Evolutionary conservation across 164 flowering plant species (phyloP).

Genomic region (Paratinospora sagittata): DNA sequence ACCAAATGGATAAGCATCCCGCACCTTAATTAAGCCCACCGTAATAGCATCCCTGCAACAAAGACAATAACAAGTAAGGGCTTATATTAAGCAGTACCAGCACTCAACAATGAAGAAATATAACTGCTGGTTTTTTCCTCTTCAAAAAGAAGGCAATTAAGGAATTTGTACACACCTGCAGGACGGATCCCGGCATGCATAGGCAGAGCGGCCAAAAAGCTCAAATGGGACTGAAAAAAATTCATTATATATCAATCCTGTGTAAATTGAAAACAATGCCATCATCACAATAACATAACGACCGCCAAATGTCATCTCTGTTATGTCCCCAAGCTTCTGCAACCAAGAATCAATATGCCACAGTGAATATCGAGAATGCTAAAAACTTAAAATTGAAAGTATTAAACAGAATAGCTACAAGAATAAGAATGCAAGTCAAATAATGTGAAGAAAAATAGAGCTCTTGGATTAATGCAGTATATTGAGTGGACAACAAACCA

Average conservation of each 20-base stretch:
- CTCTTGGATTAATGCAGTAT: background rate
- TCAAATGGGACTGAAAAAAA: conserved; percentile 94
- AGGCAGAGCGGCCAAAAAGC: conserved; percentile 84
- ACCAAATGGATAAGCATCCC: conserved; percentile 84
- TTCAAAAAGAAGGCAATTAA: background rate
- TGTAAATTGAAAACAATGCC: conserved; percentile 92
- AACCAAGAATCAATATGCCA: conserved; percentile 9
- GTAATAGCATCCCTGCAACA: conserved; percentile 67
- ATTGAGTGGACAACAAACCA: background rate
- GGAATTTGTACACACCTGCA: conserved; percentile 58
- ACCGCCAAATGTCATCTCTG: conserved; percentile 92
- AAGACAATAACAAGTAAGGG: background rate
- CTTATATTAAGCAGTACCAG: background rate
- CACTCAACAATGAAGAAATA: background rate
- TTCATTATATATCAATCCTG: conserved; percentile 92
- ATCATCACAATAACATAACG: conserved; percentile 93
- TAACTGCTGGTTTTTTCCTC: background rate
- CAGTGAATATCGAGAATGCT: background rate
- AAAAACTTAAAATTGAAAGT: background rate
- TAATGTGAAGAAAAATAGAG: background rate
- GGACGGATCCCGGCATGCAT: conserved; percentile 78
- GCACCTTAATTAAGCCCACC: conserved; percentile 73
- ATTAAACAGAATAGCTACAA: background rate
- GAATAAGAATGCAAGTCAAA: background rate
- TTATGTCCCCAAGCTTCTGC: conserved; percentile 96